These are phyloP conservation scores for Phialemonium atrogriseum DNA, from an alignment of 2,329 filamentous ascomycete genomes.

Conservation along the genomic window DNA sequence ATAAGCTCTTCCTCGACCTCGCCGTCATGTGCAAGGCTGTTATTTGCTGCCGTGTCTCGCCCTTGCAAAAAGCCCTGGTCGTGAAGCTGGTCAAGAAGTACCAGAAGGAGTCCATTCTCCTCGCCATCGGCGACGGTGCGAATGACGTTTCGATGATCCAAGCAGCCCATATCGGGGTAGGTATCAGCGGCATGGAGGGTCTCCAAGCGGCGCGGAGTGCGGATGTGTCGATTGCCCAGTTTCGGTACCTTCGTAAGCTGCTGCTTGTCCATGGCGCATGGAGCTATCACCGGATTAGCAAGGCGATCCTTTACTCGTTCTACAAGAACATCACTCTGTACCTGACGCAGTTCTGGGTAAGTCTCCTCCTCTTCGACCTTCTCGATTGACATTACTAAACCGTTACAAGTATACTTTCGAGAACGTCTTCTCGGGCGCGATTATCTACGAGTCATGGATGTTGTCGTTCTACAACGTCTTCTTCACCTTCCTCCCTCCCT, in stretches of 20 bases:
- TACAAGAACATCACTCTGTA: conserved; percentile 99
- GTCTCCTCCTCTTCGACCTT: conserved; percentile 20
- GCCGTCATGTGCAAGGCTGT: conserved; percentile 98
- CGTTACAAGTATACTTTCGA: conserved; percentile 77
- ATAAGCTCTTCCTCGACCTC: conserved; percentile 87
- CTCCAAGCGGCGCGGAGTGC: conserved; percentile 92
- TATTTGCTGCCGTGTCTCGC: conserved; percentile 94
- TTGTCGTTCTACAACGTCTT: conserved; percentile 99
- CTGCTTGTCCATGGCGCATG: conserved; percentile 92
- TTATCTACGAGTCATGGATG: conserved; percentile 99
- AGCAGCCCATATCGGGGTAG: conserved; percentile 93
- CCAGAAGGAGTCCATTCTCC: conserved; percentile 80
- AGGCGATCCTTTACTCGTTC: conserved; percentile 96
- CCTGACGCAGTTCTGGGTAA: conserved; percentile 98
- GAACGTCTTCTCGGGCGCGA: conserved; percentile 94
- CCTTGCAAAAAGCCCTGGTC: conserved; percentile 91
- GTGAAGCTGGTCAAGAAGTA: conserved; percentile 95
- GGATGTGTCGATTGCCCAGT: conserved; percentile 92
- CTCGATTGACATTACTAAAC: conserved; percentile 10
- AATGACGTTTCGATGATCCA: conserved; percentile 99
- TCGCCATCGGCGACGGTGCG: conserved; percentile 94
- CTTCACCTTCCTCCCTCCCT: conserved; percentile 87
- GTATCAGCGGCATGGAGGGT: conserved; percentile 95
- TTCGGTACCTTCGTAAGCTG: conserved; percentile 88
- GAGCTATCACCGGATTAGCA: conserved; percentile 96